Conservation (phyloP, 768 basidiomycete genomes). For the Boletus tomentosulus region DNA sequence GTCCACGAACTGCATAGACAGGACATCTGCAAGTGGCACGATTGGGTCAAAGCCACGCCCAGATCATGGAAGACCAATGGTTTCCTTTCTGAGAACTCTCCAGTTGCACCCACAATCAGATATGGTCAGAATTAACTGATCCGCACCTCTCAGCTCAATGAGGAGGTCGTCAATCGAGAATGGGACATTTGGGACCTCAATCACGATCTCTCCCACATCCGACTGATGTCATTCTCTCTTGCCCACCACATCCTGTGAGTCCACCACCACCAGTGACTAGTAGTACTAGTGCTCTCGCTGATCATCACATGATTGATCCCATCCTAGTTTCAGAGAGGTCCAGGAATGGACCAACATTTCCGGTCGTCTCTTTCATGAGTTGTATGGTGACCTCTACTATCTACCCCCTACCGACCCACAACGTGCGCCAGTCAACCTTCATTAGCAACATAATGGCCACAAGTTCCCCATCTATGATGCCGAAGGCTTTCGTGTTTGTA, state of each 20-base stretch:
- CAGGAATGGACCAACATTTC: background rate
- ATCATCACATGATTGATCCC: too few species aligned
- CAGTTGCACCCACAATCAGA: background rate
- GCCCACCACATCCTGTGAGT: slow-evolving; percentile 5
- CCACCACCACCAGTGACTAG: too few species aligned
- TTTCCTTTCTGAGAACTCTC: background rate
- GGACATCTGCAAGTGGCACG: background rate
- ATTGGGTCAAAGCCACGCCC: background rate
- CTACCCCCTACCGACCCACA: background rate
- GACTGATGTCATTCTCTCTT: background rate
- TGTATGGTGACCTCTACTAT: background rate
- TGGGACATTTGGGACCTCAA: background rate
- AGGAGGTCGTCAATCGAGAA: background rate
- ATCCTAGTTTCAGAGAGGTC: slow-evolving; percentile 1
- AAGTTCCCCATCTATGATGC: background rate
- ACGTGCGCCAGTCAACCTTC: background rate
- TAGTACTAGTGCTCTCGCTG: too few species aligned
- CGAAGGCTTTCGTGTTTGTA: background rate
- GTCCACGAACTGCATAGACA: background rate
- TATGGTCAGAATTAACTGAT: slow-evolving; percentile 8
- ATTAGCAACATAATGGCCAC: background rate
- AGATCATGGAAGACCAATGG: background rate
- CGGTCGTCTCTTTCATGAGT: fast-evolving
- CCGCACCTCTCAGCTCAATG: background rate
- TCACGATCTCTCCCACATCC: background rate